phyloP scores from a whole-genome alignment of 225 moss, liverwort and hornwort species.

The Antitrichia curtipendula region DNA sequence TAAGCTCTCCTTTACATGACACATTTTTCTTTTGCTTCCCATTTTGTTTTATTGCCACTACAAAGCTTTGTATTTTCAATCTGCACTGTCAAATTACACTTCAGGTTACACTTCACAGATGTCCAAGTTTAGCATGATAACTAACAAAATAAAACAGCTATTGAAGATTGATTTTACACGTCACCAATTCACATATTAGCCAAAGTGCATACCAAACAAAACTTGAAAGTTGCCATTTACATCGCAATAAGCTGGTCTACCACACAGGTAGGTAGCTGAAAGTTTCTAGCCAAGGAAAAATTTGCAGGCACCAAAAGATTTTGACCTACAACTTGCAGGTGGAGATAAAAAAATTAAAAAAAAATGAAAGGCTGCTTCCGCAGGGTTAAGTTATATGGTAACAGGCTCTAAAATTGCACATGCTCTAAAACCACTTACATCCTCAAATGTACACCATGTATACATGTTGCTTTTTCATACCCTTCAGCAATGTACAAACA shows the following conservation, averaged over 20 bases:
- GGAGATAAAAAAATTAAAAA: no score
- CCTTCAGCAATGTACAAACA: no score
- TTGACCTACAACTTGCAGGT: no score
- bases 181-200: not conserved
- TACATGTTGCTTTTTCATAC: no score
- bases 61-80: not conserved
- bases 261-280: no score
- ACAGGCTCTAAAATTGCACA: no score
- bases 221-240: no score
- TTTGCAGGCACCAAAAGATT: no score
- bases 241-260: not conserved
- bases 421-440: no score
- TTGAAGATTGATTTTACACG: not conserved
- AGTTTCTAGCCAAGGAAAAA: not conserved
- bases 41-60: not conserved
- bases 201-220: fast-evolving
- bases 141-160: not conserved
- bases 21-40: not conserved
- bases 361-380: no score
- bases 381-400: no score
- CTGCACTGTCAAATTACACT: fast-evolving
- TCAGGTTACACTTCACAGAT: not conserved
- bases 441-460: no score
- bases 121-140: not conserved
- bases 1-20: not conserved